Base-by-base conservation (phyloP, 192 early-diverging fungal species). In the Coemansia sp. region DNA sequence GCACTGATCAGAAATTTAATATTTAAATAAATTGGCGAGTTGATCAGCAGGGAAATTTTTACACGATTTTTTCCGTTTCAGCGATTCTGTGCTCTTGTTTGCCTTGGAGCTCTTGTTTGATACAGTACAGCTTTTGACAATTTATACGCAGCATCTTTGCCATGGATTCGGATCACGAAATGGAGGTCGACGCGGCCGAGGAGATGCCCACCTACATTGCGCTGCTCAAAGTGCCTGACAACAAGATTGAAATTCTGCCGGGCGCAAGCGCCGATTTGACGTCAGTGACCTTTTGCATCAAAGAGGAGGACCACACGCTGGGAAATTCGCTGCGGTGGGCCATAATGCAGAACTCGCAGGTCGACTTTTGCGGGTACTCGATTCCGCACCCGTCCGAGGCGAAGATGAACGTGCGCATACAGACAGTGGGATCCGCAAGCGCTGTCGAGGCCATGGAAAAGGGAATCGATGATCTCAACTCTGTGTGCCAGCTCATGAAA, bases 381-480 rank as follows among this genome's bases (percentile, higher is more conserved):
- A 91, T 98, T 33, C 95, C 97, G 5, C 97, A 99, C 64, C 97
- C 97, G 42, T 96, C 95, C 19, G 94, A 95, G 71, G 85, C 85
- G 54, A 93, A 92, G 68, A 87, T 92, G 40, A 88, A 98, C 68
- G 35, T 99, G 14, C 90, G 95, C 40, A 91, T 99, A 59, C 95
- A 99, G 75, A 99, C 97, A 16, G 87, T 87, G 42, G 71, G 73
- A 21, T 49, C 56, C 35, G 91, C 91, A 10, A 93, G 86, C 30
- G 91, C 95, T 25, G 77, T 92, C 23, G 86, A 93, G 5, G 92
- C 94, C 8, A 71, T 98, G 56, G 70, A 87, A 69, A 91, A 92
- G 68, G 96, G 94, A 16, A 69, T 98, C 9, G 86, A 88, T 32
- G 93, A 98, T 67, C 67, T 98, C 43, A 82, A 81, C 22, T 74